Percentiles rank a stretch among this genome's conserved stretches.
phyloP scores from a whole-genome alignment of 805 yeast species.

The Candida stauntonica region DNA sequence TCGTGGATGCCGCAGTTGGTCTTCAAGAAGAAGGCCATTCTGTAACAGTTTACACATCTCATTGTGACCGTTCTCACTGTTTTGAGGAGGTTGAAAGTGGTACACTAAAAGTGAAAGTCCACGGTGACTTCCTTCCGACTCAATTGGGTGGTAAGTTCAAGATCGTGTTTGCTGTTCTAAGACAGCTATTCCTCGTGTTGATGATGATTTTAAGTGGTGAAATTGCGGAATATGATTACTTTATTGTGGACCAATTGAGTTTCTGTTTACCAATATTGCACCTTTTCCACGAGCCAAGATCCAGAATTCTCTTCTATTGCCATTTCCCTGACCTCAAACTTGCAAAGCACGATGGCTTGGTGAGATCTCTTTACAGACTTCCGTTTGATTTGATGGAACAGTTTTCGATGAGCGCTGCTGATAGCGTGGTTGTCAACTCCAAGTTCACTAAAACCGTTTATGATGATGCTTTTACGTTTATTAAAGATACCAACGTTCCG shows the following conservation, averaged over 20 bases:
- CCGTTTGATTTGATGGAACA: constrained; percentile 88
- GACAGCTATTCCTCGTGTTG: constrained; percentile 68
- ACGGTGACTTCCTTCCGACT: constrained; percentile 84
- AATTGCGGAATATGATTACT: constrained; percentile 54
- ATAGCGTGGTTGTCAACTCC: constrained; percentile 82
- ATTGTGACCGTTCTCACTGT: constrained; percentile 82
- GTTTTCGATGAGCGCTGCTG: constrained; percentile 70
- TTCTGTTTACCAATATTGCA: constrained; percentile 74
- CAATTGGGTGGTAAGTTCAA: constrained; percentile 59
- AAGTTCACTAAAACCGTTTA: constrained; percentile 73
- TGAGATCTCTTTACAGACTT: constrained; percentile 63
- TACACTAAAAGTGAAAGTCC: constrained; percentile 56
- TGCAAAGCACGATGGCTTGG: constrained; percentile 49
- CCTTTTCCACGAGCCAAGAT: constrained; percentile 33
- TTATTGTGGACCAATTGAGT: constrained; percentile 84
- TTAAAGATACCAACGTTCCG: constrained; percentile 26
- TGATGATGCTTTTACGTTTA: constrained; percentile 52
- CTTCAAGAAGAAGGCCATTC: constrained; percentile 62
- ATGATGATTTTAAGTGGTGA: constrained; percentile 44
- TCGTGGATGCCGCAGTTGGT: constrained; percentile 92
- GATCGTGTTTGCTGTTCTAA: constrained; percentile 74
- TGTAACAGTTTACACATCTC: constrained; percentile 78
- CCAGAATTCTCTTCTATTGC: constrained; percentile 78
- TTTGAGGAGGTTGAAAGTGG: constrained; percentile 80
- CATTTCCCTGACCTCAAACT: constrained; percentile 92